Conservation (phyloP, 257 asterid species). For the Rubia yunnanensis region DNA sequence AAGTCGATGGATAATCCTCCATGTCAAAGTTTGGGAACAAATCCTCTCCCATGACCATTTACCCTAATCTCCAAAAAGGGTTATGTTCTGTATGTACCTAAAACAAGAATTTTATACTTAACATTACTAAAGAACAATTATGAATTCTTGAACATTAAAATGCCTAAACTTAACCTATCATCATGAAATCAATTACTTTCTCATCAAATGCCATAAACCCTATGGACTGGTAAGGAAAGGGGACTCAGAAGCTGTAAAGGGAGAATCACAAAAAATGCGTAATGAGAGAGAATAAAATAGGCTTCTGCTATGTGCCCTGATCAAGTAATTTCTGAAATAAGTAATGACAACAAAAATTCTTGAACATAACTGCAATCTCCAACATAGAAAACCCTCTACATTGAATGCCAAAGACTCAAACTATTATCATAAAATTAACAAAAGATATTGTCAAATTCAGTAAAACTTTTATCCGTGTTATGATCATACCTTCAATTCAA, state of each 20-base stretch:
- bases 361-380: background rate
- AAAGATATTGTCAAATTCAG: background rate
- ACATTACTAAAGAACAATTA: no score
- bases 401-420: background rate
- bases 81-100: background rate
- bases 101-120: no score
- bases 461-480: background rate
- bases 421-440: background rate
- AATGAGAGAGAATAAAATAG: background rate
- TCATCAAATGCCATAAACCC: no score
- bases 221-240: no score
- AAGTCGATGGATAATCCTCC: slow-evolving; percentile 71
- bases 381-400: background rate
- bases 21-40: slow-evolving; percentile 43
- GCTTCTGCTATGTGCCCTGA: background rate
- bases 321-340: background rate
- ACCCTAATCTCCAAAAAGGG: background rate
- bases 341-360: background rate
- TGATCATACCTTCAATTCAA: background rate
- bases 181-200: background rate
- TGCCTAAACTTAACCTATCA: no score
- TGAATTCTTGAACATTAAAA: background rate
- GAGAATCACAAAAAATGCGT: background rate
- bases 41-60: slow-evolving; percentile 38
- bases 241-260: background rate